These are phyloP conservation scores for Aspergillus incahuasiensis DNA, from an alignment of 495 filamentous ascomycete species.

Conservation along the genomic window DNA sequence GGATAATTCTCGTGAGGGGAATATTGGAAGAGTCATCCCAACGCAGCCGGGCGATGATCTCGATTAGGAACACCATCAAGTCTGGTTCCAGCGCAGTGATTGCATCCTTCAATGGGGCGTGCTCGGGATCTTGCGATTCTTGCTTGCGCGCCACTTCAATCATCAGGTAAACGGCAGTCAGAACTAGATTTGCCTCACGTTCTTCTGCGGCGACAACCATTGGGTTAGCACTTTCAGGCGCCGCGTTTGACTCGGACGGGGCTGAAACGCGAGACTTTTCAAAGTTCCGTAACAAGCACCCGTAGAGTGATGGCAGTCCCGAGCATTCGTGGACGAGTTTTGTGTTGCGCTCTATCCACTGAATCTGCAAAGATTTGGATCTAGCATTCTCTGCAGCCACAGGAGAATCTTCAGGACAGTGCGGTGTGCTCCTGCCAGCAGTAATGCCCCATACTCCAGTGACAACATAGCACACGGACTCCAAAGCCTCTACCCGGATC, in stretches of 20 bases:
- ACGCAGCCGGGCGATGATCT: conserved; percentile 68
- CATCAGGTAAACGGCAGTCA: conserved; percentile 66
- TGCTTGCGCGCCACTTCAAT: conserved; percentile 61
- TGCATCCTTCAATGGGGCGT: conserved; percentile 32
- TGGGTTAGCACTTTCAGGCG: conserved; percentile 28
- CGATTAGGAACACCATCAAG: conserved; percentile 67
- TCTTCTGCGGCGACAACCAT: conserved; percentile 37
- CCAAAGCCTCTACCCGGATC: conserved; percentile 59
- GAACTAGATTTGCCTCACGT: conserved; percentile 44
- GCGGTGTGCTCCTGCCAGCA: conserved; percentile 44
- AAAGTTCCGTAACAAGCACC: conserved; percentile 55
- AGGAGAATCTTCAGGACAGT: conserved; percentile 25
- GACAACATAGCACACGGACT: conserved; percentile 70
- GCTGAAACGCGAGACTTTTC: conserved; percentile 39
- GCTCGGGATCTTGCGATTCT: conserved; percentile 24
- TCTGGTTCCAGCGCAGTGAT: conserved; percentile 54
- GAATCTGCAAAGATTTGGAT: conserved; percentile 56
- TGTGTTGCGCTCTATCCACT: conserved; percentile 63
- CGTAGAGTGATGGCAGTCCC: conserved; percentile 56
- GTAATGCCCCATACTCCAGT: conserved; percentile 76
- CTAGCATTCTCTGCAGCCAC: conserved; percentile 36
- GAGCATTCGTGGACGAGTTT: conserved; percentile 53
- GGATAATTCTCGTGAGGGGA: conserved; percentile 63
- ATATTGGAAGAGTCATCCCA: conserved; percentile 78
- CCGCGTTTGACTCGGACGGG: conserved; percentile 28